Evolutionary conservation across 495 filamentous ascomycete genomes (phyloP).

Genomic region (Hamigera avellanea): DNA sequence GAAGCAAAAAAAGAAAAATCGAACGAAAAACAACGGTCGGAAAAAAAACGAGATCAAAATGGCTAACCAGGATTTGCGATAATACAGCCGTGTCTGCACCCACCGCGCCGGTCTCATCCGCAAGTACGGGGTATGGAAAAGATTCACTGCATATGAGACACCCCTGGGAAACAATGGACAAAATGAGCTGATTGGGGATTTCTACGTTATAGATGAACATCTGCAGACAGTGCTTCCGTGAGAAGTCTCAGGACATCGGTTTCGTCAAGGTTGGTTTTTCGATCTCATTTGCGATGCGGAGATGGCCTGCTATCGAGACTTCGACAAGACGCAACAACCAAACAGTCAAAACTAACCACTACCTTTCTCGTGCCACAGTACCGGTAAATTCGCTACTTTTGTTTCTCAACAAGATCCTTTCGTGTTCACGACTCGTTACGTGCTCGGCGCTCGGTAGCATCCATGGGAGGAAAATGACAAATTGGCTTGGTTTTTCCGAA

Average conservation of each 20-base stretch:
- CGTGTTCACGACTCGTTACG: slow-evolving; percentile 25
- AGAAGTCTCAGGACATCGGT: slow-evolving; percentile 92
- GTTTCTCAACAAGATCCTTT: slow-evolving; percentile 20
- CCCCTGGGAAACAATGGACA: neutral
- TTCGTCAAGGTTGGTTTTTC: slow-evolving; percentile 71
- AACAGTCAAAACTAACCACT: slow-evolving; percentile 7
- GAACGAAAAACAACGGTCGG: slow-evolving; percentile 3
- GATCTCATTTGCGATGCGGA: too few species aligned
- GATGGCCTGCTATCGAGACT: too few species aligned
- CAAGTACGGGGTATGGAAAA: slow-evolving; percentile 85
- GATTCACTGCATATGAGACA: neutral
- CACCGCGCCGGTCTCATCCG: slow-evolving; percentile 93
- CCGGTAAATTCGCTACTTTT: slow-evolving; percentile 35
- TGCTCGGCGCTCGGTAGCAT: slow-evolving; percentile 15
- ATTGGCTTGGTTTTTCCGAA: neutral
- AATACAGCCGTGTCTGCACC: slow-evolving; percentile 81
- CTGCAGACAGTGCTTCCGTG: slow-evolving; percentile 99
- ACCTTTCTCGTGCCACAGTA: slow-evolving; percentile 35
- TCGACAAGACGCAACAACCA: slow-evolving; percentile 2
- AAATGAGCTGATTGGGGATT: slow-evolving; percentile 14
- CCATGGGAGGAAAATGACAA: slow-evolving; percentile 4
- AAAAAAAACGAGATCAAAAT: slow-evolving; percentile 5
- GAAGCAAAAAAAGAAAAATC: slow-evolving; percentile 1
- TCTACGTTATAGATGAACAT: slow-evolving; percentile 67
- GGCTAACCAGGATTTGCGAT: slow-evolving; percentile 13